Conservation (phyloP, 805 yeast genomes). For the Suhomyces faveliae region DNA sequence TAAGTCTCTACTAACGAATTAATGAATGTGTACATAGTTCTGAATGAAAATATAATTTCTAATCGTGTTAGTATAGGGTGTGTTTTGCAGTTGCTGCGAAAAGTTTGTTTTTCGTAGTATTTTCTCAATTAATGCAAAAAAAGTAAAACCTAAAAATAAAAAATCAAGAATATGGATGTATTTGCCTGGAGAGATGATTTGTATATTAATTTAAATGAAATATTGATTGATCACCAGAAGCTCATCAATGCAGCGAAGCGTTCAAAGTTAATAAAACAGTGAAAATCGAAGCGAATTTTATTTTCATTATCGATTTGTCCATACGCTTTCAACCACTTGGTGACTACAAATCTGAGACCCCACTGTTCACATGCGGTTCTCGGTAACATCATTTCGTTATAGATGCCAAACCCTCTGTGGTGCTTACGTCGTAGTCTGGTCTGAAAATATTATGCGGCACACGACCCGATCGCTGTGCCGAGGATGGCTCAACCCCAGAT, state of each 20-base stretch:
- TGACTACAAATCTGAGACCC: not conserved
- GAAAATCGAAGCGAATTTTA: too few species aligned
- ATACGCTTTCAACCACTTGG: too few species aligned
- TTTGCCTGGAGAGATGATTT: too few species aligned
- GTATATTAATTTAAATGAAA: too few species aligned
- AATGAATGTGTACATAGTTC: not conserved
- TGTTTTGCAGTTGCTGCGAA: not conserved
- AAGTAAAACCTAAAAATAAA: not conserved
- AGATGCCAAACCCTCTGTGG: not conserved
- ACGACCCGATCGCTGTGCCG: not conserved
- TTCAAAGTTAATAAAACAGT: too few species aligned
- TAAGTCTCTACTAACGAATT: not conserved
- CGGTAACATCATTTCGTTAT: not conserved
- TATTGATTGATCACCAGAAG: too few species aligned
- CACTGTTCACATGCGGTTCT: too few species aligned
- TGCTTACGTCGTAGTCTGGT: not conserved
- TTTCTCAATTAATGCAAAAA: not conserved
- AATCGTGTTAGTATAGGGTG: not conserved
- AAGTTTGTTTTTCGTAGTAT: not conserved
- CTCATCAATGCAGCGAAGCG: too few species aligned
- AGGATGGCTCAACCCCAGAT: constrained; percentile 1
- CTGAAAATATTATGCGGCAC: not conserved
- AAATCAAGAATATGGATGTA: too few species aligned
- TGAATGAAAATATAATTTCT: not conserved
- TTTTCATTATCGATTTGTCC: too few species aligned